phyloP scores from a whole-genome alignment of 352 stramenopile genomes.

The Phytophthora pisi region DNA sequence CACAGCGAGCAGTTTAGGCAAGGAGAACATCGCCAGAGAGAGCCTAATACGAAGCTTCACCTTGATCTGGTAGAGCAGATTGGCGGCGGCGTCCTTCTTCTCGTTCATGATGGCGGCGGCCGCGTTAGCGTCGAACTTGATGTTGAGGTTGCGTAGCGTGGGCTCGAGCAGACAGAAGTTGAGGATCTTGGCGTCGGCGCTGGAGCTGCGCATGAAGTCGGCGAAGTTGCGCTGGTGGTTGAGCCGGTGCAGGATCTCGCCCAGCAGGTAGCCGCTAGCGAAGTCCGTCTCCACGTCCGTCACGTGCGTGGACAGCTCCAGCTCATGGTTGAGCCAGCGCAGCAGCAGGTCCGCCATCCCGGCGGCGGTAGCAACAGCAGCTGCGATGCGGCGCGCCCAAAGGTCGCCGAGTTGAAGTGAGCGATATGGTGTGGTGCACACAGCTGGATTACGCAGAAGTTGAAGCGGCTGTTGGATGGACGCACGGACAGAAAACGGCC shows the following conservation, averaged over 20 bases:
- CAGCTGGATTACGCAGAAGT: conserved; percentile 9
- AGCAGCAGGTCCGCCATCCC: conserved; percentile 79
- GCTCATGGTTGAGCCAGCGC: conserved; percentile 84
- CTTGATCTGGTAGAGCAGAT: conserved; percentile 91
- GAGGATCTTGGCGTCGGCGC: conserved; percentile 83
- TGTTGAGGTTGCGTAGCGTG: conserved; percentile 66
- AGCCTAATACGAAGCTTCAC: conserved; percentile 23
- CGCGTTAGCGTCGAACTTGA: conserved; percentile 80
- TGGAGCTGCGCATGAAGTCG: conserved; percentile 77
- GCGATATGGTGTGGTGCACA: conserved; percentile 4
- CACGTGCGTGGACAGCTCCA: conserved; percentile 70
- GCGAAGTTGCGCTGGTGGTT: conserved; percentile 91
- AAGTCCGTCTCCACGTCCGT: conserved; percentile 79
- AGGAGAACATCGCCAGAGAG: background rate
- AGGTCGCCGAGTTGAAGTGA: background rate
- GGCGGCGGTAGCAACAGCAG: background rate
- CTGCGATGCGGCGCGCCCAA: background rate
- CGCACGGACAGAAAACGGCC: background rate
- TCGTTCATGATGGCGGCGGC: conserved; percentile 87
- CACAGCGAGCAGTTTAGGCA: conserved; percentile 2
- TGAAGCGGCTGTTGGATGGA: conserved; percentile 12
- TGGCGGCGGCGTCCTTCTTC: conserved; percentile 54
- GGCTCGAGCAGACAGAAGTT: conserved; percentile 91
- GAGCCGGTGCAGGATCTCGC: conserved; percentile 81
- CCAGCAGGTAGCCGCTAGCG: conserved; percentile 85